Evolutionary conservation across 345 rosid species (phyloP).

Genomic region (Eucalyptus rudis): DNA sequence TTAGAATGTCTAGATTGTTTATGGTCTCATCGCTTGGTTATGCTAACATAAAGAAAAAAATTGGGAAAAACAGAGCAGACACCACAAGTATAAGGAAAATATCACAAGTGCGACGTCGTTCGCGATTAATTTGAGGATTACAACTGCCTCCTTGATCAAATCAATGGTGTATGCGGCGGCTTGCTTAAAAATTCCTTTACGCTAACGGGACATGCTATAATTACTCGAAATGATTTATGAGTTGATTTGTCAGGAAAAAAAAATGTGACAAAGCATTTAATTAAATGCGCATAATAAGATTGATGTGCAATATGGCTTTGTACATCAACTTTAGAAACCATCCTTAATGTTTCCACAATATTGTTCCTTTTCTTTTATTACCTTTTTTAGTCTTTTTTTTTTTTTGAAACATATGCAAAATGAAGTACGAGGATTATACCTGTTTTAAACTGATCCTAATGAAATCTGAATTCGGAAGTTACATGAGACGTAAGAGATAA

Average conservation of each 20-base stretch:
- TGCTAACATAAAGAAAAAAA: background rate
- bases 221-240: background rate
- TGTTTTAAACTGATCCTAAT: background rate
- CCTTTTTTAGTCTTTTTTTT: background rate
- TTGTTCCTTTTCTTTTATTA: background rate
- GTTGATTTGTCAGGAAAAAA: background rate
- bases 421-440: background rate
- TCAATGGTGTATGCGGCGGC: background rate
- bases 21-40: background rate
- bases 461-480: background rate
- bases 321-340: background rate
- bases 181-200: background rate
- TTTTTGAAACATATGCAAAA: background rate
- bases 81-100: background rate
- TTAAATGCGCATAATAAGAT: background rate
- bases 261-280: background rate
- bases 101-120: background rate
- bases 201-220: background rate
- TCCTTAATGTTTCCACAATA: background rate
- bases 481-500: background rate
- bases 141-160: background rate
- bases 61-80: background rate
- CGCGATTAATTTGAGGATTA: background rate
- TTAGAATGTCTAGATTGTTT: background rate
- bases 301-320: background rate